These are phyloP conservation scores for Tritrichomonas musculus DNA, from an alignment of 208 protist species.

Conservation along the genomic window DNA sequence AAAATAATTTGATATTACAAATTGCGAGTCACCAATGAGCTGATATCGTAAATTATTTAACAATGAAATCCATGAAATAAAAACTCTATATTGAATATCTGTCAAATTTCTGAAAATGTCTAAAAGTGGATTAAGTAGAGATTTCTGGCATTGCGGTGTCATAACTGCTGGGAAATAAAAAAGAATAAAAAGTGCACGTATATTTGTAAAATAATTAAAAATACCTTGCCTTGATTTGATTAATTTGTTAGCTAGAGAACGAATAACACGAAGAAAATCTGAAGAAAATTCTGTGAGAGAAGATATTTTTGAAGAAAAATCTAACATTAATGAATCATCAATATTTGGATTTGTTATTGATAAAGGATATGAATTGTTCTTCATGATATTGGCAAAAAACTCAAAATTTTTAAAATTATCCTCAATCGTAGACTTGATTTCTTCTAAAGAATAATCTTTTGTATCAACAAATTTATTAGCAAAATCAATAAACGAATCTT, in stretches of 20 bases:
- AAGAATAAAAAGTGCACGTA: not conserved
- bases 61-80: not conserved
- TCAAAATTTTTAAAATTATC: not conserved
- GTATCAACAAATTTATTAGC: not conserved
- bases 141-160: not conserved
- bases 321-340: not conserved
- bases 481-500: not conserved
- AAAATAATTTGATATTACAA: not conserved
- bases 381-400: not conserved
- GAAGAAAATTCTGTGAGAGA: not conserved
- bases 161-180: not conserved
- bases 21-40: not conserved
- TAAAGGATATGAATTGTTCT: not conserved
- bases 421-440: no score
- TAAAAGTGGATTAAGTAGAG: not conserved
- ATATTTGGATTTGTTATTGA: not conserved
- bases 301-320: constrained; percentile 8
- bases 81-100: no score
- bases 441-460: no score
- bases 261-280: not conserved
- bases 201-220: not conserved
- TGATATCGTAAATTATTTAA: not conserved
- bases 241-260: not conserved
- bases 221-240: not conserved
- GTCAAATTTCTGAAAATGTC: not conserved